Conservation (phyloP, 345 rosid species). For the Camelina hispida region DNA sequence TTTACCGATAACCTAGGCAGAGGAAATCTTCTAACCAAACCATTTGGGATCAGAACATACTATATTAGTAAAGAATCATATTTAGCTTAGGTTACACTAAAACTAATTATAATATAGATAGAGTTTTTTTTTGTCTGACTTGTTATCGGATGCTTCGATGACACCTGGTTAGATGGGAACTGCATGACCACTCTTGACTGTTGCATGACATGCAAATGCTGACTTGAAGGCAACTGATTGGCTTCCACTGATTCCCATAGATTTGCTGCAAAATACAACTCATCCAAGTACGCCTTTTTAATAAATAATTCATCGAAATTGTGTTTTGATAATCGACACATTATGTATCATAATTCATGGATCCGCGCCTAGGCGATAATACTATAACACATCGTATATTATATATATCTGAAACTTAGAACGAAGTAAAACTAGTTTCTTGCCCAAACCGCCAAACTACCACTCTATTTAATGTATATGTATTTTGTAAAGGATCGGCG, state of each 20-base stretch:
- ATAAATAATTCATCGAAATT: background rate
- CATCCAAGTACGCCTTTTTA: background rate
- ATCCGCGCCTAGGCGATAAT: no score
- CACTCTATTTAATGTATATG: background rate
- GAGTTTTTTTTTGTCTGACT: background rate
- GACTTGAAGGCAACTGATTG: conserved; percentile 11
- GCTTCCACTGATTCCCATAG: background rate
- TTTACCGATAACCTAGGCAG: background rate
- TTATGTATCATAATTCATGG: no score
- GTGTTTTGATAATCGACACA: background rate
- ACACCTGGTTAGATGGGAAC: conserved; percentile 28
- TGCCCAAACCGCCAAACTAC: background rate
- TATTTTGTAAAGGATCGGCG: background rate
- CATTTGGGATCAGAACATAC: background rate
- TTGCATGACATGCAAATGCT: background rate
- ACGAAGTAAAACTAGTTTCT: no score
- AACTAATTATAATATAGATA: background rate
- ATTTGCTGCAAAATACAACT: background rate
- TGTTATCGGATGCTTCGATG: conserved; percentile 12
- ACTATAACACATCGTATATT: no score
- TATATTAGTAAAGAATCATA: background rate
- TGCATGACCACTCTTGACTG: conserved; percentile 19
- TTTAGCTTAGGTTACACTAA: conserved; percentile 22
- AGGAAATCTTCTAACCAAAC: conserved; percentile 33
- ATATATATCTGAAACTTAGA: no score